These are phyloP conservation scores for Fusarium protoensiforme DNA, from an alignment of 2,329 filamentous ascomycete genomes.

Conservation along the genomic window DNA sequence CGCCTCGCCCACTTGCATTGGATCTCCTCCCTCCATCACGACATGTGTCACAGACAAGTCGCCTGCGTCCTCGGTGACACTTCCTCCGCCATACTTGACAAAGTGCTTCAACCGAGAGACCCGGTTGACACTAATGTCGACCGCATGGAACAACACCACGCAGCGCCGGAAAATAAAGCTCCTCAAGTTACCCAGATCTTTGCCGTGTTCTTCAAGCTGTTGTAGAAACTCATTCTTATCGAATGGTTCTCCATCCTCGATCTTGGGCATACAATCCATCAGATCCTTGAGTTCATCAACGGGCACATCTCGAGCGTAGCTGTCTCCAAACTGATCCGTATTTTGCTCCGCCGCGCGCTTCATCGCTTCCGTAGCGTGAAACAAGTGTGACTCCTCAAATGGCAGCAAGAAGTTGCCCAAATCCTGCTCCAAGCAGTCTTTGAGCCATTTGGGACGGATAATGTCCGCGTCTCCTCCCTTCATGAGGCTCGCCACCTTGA, in stretches of 20 bases:
- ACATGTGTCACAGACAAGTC: conserved; percentile 76
- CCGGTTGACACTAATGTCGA: conserved; percentile 46
- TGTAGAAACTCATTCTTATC: conserved; percentile 59
- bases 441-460: conserved; percentile 82
- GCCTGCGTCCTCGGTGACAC: conserved; percentile 60
- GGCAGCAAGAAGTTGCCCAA: conserved; percentile 72
- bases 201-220: conserved; percentile 67
- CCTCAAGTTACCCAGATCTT: conserved; percentile 60
- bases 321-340: conserved; percentile 83
- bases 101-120: conserved; percentile 63
- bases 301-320: conserved; percentile 78
- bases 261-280: conserved; percentile 62
- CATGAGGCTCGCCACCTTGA: conserved; percentile 86
- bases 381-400: conserved; percentile 73
- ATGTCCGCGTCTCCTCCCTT: conserved; percentile 79
- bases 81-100: conserved; percentile 77
- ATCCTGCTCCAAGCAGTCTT: conserved; percentile 78
- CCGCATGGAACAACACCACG: conserved; percentile 54
- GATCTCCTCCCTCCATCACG: conserved; percentile 60
- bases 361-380: conserved; percentile 71
- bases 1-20: conserved; percentile 50
- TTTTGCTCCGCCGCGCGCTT: conserved; percentile 66
- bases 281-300: conserved; percentile 70
- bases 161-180: conserved; percentile 65
- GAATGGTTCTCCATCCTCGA: conserved; percentile 55